Base-by-base conservation (phyloP, 2,329 filamentous ascomycete species). In the Penicillium sp. region DNA sequence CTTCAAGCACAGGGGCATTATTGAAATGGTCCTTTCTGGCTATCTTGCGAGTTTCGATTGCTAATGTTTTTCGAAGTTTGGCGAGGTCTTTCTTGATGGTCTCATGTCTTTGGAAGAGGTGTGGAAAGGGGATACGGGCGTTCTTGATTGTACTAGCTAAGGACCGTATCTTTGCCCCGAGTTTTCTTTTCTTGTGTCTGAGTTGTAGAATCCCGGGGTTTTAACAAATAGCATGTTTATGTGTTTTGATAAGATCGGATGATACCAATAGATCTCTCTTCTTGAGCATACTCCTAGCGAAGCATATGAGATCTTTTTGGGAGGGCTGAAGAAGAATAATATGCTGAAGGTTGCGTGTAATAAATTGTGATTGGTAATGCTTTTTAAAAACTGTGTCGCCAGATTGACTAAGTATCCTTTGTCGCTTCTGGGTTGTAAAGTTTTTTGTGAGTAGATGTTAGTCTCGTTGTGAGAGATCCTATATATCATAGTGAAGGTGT, bases 281-380 rank as follows among this genome's bases (percentile, higher is more conserved):
- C 44, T 57, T 64, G 34, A 68, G 62, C 53, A 68, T 69, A 36
- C 60, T 66, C 18, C 59, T 50, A 50, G 61, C 57, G 34, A 57
- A 27, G 9, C 52, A 52, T 16, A 67, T 10, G 5, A 69, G 44
- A 55, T 57, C 57, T 42, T 69, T 61, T 55, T 69, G 38, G 47
- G 64, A 42, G 3, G 55, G 62, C 50, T 50, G 53, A 53, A 69
- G 64, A 50, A 68, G 65, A 36, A 68, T 57, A 8, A 68, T 47
- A 65, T 66, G 21, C 38, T 69, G 44, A 41, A 67, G 62, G 56
- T 68, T 58, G 16, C 60, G 53, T 14, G 29, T 11, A 49, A 68
- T 65, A 46, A 66, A 69, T 38, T 68, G 34, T 47, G 53, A 64
- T 53, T 69, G 48, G 39, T 69, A 67, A 45, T 68, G 45, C 40